Conservation (phyloP, 495 filamentous ascomycete species). For the Penicillium coprophilum region DNA sequence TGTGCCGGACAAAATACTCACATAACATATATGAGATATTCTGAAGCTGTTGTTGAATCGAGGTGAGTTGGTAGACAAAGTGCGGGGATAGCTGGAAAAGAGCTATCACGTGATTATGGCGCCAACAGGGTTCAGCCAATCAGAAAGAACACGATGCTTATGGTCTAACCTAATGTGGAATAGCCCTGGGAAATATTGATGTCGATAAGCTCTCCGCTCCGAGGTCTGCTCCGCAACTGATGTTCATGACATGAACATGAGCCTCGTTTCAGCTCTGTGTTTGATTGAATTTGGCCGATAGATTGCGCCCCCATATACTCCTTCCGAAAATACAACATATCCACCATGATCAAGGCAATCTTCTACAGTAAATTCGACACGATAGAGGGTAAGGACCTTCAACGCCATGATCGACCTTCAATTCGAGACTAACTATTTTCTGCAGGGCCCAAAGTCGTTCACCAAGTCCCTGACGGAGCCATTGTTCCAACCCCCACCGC, state of each 20-base stretch:
- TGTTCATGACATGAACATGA: not conserved
- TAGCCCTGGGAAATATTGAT: not conserved
- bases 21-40: too few relatives aligned
- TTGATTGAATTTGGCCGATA: not conserved
- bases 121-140: not conserved
- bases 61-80: not conserved
- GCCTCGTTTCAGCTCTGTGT: not conserved
- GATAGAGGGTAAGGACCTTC: conserved; percentile 63
- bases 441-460: conserved; percentile 69
- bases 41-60: too few relatives aligned
- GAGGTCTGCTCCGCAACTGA: conserved; percentile 8
- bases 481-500: conserved; percentile 61
- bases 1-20: not conserved
- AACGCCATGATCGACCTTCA: not conserved
- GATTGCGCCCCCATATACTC: not conserved
- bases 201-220: conserved; percentile 14
- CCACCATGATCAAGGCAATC: conserved; percentile 79
- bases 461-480: conserved; percentile 61
- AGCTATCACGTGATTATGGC: not conserved
- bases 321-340: conserved; percentile 8
- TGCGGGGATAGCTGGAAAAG: not conserved
- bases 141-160: not conserved
- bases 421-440: conserved; percentile 12
- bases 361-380: conserved; percentile 95
- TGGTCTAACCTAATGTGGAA: not conserved